Base-by-base conservation (phyloP, 139 green algal species). In the Picochlorum costavermella region DNA sequence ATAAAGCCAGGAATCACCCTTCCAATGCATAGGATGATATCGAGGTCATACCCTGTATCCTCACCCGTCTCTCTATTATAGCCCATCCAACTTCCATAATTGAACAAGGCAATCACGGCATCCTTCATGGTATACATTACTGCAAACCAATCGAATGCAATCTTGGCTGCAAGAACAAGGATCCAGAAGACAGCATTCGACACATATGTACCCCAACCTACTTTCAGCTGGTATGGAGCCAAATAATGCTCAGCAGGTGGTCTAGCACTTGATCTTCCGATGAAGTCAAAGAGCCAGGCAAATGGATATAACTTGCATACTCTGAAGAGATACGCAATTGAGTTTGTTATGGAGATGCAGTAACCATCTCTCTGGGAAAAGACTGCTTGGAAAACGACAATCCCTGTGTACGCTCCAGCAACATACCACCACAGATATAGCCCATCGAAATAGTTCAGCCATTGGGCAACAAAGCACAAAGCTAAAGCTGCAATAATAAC, bases 61-160 rank as follows among this genome's bases (percentile, higher is more conserved):
- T 60, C 13, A 49, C 23, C 25, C 6, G 30, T 20, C 28, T 50
- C 26, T 30, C 10, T 29, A 17, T 14, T 50, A 51, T 13, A 46
- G 48, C 20, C 25, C 56, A 44, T 67, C 69, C 70, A 81, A 55
- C 61, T 59, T 55, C 49, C 37, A 51, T 75, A 30, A 55, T 58
- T 76, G 14, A 61, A 45, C 30, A 82, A 64, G 55, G 56, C 76
- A 11, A 51, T 46, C 14, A 83, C 61, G 4, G 68, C 31, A 25
- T 48, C 37, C 23, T 77, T 44, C 53, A 83, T 64, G 2, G 76
- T 74, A 36, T 50, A 44, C 46, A 83, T 75, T 13, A 83, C 45
- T 20, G 68, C 64, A 56, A 77, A 84, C 56, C 75, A 85, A 63
- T 88, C 83, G 45, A 90, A 88, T 3, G 67, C 66, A 13, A 81